Conservation (phyloP, 805 yeast species). For the Metschnikowia vanudenii region DNA sequence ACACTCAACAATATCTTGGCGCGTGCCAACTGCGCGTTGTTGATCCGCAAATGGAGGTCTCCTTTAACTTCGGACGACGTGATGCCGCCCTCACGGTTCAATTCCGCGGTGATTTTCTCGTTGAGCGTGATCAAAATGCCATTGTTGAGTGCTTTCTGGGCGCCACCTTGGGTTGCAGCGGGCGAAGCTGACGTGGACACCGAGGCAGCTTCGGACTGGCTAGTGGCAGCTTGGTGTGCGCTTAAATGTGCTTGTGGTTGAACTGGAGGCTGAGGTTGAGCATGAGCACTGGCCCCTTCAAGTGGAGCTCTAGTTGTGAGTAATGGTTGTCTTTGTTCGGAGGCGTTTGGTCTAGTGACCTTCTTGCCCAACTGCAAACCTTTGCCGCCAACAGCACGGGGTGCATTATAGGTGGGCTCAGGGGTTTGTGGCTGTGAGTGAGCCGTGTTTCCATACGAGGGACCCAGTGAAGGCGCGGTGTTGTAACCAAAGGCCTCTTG, state of each 20-base stretch:
- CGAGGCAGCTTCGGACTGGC: slow-evolving; percentile 23
- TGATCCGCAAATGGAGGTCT: slow-evolving; percentile 83
- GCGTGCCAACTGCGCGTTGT: slow-evolving; percentile 66
- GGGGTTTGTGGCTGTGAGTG: slow-evolving; percentile 30
- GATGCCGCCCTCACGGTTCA: slow-evolving; percentile 80
- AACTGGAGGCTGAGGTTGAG: neutral
- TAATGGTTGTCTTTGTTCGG: slow-evolving; percentile 23
- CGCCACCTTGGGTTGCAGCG: slow-evolving; percentile 10
- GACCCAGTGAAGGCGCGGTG: slow-evolving; percentile 19
- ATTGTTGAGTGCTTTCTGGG: slow-evolving; percentile 48
- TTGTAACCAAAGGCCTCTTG: slow-evolving; percentile 15
- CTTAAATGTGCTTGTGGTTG: slow-evolving; percentile 4
- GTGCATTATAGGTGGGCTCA: slow-evolving; percentile 14
- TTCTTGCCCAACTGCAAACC: slow-evolving; percentile 78
- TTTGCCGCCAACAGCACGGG: slow-evolving; percentile 44
- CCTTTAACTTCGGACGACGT: slow-evolving; percentile 78
- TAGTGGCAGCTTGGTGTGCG: slow-evolving; percentile 19
- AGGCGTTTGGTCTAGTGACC: slow-evolving; percentile 27
- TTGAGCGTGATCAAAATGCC: slow-evolving; percentile 77
- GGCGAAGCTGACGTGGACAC: slow-evolving; percentile 26
- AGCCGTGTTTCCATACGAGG: slow-evolving; percentile 10
- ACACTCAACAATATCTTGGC: slow-evolving; percentile 57
- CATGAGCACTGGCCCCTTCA: slow-evolving; percentile 11
- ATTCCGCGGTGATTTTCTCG: slow-evolving; percentile 75
- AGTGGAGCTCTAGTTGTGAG: slow-evolving; percentile 19